Evolutionary conservation across 441 rosid genomes (phyloP).

Genomic region (Adansonia grandidieri): DNA sequence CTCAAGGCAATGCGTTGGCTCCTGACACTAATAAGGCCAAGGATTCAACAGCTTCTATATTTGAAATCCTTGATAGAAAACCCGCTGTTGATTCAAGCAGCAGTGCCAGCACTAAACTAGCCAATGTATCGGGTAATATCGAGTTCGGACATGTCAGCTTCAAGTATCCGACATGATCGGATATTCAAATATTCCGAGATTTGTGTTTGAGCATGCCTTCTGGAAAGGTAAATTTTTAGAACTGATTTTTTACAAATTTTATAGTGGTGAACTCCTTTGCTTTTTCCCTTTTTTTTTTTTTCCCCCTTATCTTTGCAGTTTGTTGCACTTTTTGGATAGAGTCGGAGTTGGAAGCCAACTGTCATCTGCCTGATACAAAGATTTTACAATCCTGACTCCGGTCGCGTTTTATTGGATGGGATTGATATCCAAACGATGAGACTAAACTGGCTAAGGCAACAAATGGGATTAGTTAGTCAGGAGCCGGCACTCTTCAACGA

Average conservation of each 20-base stretch:
- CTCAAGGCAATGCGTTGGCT: constrained; percentile 63
- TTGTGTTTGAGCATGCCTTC: constrained; percentile 56
- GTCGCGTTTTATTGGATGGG: constrained; percentile 49
- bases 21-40: constrained; percentile 66
- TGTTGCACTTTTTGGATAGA: constrained; percentile 79
- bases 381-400: constrained; percentile 74
- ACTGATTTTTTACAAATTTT: too few relatives aligned
- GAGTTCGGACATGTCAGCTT: constrained; percentile 59
- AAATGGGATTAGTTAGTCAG: constrained; percentile 69
- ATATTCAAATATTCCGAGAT: constrained; percentile 60
- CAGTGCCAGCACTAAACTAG: constrained; percentile 45
- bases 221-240: constrained; percentile 54
- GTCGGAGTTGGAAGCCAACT: constrained; percentile 82
- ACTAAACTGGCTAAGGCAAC: constrained; percentile 69
- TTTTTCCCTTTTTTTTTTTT: background rate
- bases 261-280: background rate
- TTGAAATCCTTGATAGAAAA: constrained; percentile 60
- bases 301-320: constrained; percentile 45
- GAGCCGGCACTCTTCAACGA: constrained; percentile 81
- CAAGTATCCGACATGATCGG: constrained; percentile 64
- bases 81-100: constrained; percentile 62
- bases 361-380: constrained; percentile 72
- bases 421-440: constrained; percentile 46
- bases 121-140: constrained; percentile 53
- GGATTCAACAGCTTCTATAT: constrained; percentile 67